Conservation (phyloP, 805 yeast species). For the Saccharomyces eubayanus region DNA sequence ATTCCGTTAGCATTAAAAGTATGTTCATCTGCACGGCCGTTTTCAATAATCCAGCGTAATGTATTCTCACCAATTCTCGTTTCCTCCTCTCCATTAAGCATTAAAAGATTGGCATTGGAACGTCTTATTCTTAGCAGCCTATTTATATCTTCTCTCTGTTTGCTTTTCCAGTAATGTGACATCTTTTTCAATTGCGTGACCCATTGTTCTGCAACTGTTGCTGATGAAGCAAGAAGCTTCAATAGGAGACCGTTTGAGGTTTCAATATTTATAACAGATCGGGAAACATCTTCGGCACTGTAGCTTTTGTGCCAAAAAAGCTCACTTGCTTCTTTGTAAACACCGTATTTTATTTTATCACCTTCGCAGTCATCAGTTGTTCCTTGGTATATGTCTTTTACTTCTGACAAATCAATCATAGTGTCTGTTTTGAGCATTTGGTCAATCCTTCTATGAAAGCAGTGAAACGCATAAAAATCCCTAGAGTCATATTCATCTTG, state of each 20-base stretch:
- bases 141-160: conserved; percentile 35
- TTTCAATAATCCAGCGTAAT: conserved; percentile 47
- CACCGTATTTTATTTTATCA: conserved; percentile 26
- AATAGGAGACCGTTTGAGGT: conserved; percentile 40
- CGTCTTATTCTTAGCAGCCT: conserved; percentile 33
- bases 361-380: conserved; percentile 17
- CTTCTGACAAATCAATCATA: conserved; percentile 49
- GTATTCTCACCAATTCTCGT: conserved; percentile 40
- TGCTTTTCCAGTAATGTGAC: conserved; percentile 50
- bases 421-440: conserved; percentile 52
- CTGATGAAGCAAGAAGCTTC: conserved; percentile 49
- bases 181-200: conserved; percentile 40
- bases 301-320: conserved; percentile 15
- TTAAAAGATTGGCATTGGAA: conserved; percentile 39
- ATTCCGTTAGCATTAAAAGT: conserved; percentile 49
- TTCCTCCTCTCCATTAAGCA: conserved; percentile 50
- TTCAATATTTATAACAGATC: conserved; percentile 46
- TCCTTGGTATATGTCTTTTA: conserved; percentile 36
- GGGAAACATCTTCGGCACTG: conserved; percentile 26
- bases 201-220: conserved; percentile 56
- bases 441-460: conserved; percentile 52
- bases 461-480: conserved; percentile 56
- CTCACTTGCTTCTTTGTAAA: conserved; percentile 9
- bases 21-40: conserved; percentile 44
- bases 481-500: conserved; percentile 36